Conservation (phyloP, 441 rosid species). For the Pelargonium myrrhifolium region DNA sequence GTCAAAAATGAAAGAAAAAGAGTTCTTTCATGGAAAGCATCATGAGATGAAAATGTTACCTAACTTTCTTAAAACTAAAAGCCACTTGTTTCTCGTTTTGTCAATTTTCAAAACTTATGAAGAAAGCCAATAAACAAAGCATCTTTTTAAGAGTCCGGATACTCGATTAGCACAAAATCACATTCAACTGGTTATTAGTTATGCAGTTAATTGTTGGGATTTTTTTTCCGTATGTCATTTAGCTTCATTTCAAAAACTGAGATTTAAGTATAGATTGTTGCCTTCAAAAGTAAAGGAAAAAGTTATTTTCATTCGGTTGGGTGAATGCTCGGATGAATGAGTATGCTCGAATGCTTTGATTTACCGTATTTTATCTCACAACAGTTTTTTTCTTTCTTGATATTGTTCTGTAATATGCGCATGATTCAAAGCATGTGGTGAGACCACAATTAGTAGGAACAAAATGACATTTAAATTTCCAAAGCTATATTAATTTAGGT, state of each 20-base stretch:
- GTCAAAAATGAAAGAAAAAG: background rate
- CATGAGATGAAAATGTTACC: too few species aligned
- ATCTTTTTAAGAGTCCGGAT: background rate
- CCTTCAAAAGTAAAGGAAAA: background rate
- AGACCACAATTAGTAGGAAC: background rate
- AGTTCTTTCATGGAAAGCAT: background rate
- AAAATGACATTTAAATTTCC: background rate
- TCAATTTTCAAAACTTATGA: background rate
- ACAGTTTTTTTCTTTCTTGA: background rate
- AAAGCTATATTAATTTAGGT: background rate
- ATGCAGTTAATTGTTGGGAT: background rate
- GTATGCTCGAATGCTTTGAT: background rate
- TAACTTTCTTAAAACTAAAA: background rate
- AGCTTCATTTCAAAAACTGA: background rate
- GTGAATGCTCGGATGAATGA: background rate
- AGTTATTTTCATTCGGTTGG: background rate
- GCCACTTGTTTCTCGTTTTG: constrained; percentile 2
- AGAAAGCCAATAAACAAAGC: background rate
- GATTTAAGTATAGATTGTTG: background rate
- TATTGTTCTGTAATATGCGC: background rate
- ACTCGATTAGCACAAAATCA: background rate
- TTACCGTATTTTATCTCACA: background rate
- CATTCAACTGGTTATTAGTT: background rate
- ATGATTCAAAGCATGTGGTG: background rate
- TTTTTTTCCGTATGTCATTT: background rate